phyloP scores from a whole-genome alignment of 2,329 filamentous ascomycete species.

The Aaosphaeria arxii region DNA sequence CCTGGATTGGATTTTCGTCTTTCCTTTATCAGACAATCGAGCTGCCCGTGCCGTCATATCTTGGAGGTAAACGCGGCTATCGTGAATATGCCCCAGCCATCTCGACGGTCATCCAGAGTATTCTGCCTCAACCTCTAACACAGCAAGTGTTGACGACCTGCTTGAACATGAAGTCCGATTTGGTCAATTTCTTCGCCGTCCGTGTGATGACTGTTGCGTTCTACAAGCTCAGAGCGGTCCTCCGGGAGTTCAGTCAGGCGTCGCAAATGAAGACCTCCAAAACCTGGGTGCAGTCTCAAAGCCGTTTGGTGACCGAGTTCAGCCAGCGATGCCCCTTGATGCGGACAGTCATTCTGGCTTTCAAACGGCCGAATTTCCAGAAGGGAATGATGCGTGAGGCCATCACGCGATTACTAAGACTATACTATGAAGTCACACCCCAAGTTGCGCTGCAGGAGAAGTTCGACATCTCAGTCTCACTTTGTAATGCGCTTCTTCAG shows the following conservation, averaged over 20 bases:
- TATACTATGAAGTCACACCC: slow-evolving; percentile 84
- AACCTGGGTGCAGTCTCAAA: slow-evolving; percentile 68
- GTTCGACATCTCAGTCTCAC: slow-evolving; percentile 79
- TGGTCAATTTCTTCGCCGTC: slow-evolving; percentile 81
- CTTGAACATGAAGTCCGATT: slow-evolving; percentile 70
- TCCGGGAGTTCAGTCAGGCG: slow-evolving; percentile 59
- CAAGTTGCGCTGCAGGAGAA: slow-evolving; percentile 77
- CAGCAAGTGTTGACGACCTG: slow-evolving; percentile 78
- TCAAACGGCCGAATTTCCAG: slow-evolving; percentile 63
- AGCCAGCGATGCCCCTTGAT: slow-evolving; percentile 75
- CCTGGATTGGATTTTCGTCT: slow-evolving; percentile 91
- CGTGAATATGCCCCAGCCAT: slow-evolving; percentile 72
- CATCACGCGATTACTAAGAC: slow-evolving; percentile 70
- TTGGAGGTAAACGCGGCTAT: slow-evolving; percentile 64
- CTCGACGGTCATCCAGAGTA: slow-evolving; percentile 76
- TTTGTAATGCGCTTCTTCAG: slow-evolving; percentile 66
- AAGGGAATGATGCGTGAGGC: slow-evolving; percentile 76
- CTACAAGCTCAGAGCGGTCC: slow-evolving; percentile 67
- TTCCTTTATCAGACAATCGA: slow-evolving; percentile 81
- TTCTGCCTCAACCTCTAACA: slow-evolving; percentile 78
- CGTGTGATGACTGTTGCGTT: slow-evolving; percentile 76
- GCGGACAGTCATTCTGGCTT: slow-evolving; percentile 74
- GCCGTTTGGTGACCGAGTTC: slow-evolving; percentile 70
- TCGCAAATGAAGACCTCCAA: slow-evolving; percentile 36
- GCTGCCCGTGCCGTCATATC: slow-evolving; percentile 67